phyloP scores from a whole-genome alignment of 2,329 filamentous ascomycete species.

The Aspergillus viridinutans region DNA sequence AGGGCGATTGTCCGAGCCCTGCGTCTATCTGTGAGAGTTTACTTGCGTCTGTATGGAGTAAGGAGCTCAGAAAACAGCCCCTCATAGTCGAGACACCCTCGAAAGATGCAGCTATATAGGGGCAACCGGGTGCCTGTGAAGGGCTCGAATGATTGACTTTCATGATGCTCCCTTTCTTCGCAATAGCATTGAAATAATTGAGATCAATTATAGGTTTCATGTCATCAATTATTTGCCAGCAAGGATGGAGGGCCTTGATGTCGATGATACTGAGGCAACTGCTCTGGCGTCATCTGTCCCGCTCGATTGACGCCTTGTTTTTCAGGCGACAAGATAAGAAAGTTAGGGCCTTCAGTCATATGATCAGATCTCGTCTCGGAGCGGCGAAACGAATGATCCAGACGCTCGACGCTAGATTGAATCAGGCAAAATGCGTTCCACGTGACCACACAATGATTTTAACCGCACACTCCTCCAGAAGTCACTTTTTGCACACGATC shows the following conservation, averaged over 20 bases:
- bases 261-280: neutral
- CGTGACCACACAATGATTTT: conserved; percentile 41
- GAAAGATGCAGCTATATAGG: neutral
- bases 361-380: neutral
- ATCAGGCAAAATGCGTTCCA: conserved; percentile 11
- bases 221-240: conserved; percentile 10
- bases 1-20: neutral
- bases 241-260: neutral
- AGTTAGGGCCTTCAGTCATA: conserved; percentile 7
- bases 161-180: conserved; percentile 15
- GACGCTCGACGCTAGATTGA: conserved; percentile 5
- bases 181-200: conserved; percentile 18
- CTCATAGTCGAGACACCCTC: neutral
- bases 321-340: neutral
- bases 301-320: neutral
- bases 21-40: neutral
- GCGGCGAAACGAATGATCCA: conserved; percentile 8
- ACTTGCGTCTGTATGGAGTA: neutral
- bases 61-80: neutral
- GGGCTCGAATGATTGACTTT: conserved; percentile 18
- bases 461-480: conserved; percentile 27
- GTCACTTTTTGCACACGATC: conserved; percentile 22
- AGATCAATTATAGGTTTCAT: conserved; percentile 5
- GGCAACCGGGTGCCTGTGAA: conserved; percentile 11
- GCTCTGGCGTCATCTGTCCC: neutral